Conservation (phyloP, 768 basidiomycete genomes). For the Podaxis sp. region DNA sequence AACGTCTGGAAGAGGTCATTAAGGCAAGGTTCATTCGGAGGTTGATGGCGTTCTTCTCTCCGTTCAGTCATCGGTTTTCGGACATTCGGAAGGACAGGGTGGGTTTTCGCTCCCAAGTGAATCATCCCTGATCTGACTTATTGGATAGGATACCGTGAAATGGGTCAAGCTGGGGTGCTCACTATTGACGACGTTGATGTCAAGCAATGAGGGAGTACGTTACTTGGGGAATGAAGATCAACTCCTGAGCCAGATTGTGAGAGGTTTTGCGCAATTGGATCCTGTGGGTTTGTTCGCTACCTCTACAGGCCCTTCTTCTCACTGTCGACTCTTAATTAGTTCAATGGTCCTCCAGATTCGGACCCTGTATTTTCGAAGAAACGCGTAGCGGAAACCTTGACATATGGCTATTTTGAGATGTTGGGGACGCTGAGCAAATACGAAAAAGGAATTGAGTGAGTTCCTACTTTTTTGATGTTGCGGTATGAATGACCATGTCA, state of each 20-base stretch:
- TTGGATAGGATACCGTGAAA: conserved; percentile 64
- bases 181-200: conserved; percentile 78
- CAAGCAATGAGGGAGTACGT: conserved; percentile 78
- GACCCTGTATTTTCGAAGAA: conserved; percentile 86
- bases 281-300: conserved; percentile 51
- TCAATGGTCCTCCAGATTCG: conserved; percentile 67
- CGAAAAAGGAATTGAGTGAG: conserved; percentile 87
- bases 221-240: conserved; percentile 84
- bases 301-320: neutral
- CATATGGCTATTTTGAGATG: conserved; percentile 94
- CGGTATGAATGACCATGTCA: neutral
- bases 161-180: conserved; percentile 88
- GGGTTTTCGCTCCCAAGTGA: conserved; percentile 12
- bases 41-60: conserved; percentile 92
- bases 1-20: conserved; percentile 92
- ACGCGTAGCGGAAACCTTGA: conserved; percentile 77
- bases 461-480: neutral
- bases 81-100: conserved; percentile 73
- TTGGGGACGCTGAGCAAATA: conserved; percentile 87
- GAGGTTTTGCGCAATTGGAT: conserved; percentile 89
- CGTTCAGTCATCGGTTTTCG: conserved; percentile 84
- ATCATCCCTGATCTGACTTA: neutral
- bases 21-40: conserved; percentile 87
- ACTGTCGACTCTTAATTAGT: conserved; percentile 36
- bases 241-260: conserved; percentile 78